These are phyloP conservation scores for Pythium myriotylum DNA, from an alignment of 352 stramenopile species.

Conservation along the genomic window DNA sequence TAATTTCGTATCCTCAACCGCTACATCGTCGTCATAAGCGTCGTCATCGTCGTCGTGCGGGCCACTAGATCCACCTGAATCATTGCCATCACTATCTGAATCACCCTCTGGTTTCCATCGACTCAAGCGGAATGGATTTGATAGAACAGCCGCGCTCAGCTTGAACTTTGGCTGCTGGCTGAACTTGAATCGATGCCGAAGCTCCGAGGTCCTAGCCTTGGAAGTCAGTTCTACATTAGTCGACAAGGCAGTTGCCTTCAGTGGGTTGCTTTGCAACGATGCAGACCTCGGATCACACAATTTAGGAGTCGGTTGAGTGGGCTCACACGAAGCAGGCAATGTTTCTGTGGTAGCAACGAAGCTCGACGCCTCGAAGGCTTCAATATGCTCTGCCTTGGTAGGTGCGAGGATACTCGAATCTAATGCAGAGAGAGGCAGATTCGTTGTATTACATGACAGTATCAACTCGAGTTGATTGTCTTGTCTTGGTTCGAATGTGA, in stretches of 20 bases:
- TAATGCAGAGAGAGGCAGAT: too few species aligned
- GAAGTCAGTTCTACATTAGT: not conserved
- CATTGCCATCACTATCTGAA: constrained; percentile 46
- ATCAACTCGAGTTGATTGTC: too few species aligned
- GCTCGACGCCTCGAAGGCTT: too few species aligned
- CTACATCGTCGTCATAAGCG: constrained; percentile 15
- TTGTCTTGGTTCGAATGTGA: too few species aligned
- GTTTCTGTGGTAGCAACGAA: too few species aligned
- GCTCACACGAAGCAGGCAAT: too few species aligned
- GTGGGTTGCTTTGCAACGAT: not conserved
- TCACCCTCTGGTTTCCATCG: constrained; percentile 31
- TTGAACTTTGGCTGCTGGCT: constrained; percentile 29
- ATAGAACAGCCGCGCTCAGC: constrained; percentile 13
- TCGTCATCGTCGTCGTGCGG: constrained; percentile 28
- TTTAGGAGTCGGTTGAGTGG: too few species aligned
- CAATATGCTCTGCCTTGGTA: too few species aligned
- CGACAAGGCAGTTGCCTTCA: not conserved
- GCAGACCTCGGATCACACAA: too few species aligned
- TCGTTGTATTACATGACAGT: too few species aligned
- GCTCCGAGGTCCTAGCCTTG: constrained; percentile 7
- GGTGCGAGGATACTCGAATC: too few species aligned
- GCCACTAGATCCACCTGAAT: constrained; percentile 15
- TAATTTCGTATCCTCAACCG: constrained; percentile 24
- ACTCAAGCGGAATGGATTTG: constrained; percentile 21
- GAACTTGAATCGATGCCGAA: constrained; percentile 25